Conservation (phyloP, 345 rosid species). For the Boechera divaricarpa region DNA sequence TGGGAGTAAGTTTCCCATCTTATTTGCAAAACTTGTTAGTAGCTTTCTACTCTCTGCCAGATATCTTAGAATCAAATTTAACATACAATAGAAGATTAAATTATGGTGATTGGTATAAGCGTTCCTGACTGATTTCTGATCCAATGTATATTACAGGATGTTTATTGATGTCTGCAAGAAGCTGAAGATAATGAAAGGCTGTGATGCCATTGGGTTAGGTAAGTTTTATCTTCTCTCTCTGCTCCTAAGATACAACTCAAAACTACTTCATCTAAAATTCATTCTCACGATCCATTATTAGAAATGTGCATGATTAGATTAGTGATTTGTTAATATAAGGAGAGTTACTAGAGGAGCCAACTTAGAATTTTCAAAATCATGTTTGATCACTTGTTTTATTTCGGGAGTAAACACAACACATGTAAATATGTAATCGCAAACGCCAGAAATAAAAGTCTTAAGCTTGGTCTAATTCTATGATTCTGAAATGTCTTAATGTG, state of each 20-base stretch:
- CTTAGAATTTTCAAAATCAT: neutral
- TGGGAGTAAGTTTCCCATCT: constrained; percentile 73
- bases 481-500: constrained; percentile 17
- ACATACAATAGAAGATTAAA: neutral
- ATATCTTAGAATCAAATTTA: neutral
- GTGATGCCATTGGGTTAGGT: constrained; percentile 97
- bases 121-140: constrained; percentile 9
- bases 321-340: neutral
- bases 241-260: neutral
- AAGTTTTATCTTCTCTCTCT: neutral
- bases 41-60: neutral
- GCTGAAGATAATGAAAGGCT: constrained; percentile 91
- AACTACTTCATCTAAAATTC: neutral
- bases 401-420: neutral
- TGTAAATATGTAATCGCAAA: neutral
- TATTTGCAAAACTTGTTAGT: neutral
- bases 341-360: neutral
- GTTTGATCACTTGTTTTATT: neutral
- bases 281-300: neutral
- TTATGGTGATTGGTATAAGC: neutral
- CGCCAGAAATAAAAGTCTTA: neutral
- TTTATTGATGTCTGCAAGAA: constrained; percentile 87
- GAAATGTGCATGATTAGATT: neutral
- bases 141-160: constrained; percentile 56
- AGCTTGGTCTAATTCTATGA: neutral